Conservation (phyloP, 805 yeast species). For the Metschnikowia anglica region DNA sequence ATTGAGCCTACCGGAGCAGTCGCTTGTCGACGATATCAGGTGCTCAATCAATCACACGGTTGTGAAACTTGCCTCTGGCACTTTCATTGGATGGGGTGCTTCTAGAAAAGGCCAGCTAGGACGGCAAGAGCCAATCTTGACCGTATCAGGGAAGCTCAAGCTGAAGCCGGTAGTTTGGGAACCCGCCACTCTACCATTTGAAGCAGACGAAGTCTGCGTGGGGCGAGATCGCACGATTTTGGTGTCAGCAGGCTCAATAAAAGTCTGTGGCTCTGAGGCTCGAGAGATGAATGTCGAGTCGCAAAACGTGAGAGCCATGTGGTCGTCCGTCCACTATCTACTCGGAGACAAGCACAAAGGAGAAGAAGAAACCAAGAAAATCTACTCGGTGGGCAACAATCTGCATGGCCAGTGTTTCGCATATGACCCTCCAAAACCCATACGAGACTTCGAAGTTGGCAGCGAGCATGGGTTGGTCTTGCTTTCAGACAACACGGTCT, state of each 20-base stretch:
- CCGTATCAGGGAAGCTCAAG: constrained; percentile 10
- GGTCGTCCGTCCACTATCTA: constrained; percentile 68
- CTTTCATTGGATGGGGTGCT: constrained; percentile 66
- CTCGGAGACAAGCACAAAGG: too few species aligned
- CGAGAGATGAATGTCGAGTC: constrained; percentile 2
- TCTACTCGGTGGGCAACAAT: constrained; percentile 68
- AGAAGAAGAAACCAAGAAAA: neutral
- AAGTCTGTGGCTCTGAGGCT: constrained; percentile 22
- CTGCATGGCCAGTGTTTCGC: constrained; percentile 65
- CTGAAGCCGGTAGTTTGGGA: constrained; percentile 23
- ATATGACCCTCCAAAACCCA: constrained; percentile 14
- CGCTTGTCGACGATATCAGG: constrained; percentile 17
- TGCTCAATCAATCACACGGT: constrained; percentile 51
- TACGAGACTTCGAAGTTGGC: constrained; percentile 51
- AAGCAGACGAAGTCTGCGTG: constrained; percentile 29
- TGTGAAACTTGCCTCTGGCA: constrained; percentile 38
- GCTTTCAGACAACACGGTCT: constrained; percentile 36
- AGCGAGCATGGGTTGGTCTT: constrained; percentile 80
- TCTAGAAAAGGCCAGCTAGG: constrained; percentile 60
- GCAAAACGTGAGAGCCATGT: constrained; percentile 53
- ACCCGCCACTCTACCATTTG: constrained; percentile 25
- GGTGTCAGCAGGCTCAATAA: constrained; percentile 10
- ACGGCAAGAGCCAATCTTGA: neutral
- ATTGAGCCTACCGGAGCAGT: constrained; percentile 9
- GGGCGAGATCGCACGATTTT: constrained; percentile 62